Evolutionary conservation across 257 asterid species (phyloP).

Genomic region (Pogostemon cablin): DNA sequence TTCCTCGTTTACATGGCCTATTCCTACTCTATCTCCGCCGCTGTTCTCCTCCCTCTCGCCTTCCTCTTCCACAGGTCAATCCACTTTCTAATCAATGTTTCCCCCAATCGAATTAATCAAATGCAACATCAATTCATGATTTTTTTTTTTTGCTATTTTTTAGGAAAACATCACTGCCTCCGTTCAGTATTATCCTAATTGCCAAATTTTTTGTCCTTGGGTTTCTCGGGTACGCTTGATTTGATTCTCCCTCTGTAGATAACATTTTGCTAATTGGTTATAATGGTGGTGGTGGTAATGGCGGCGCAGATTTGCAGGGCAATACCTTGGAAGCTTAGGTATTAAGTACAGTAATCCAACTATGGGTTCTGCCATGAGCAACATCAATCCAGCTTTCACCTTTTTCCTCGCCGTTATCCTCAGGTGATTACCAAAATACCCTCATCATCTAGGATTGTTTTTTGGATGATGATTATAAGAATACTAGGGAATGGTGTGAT

Average conservation of each 20-base stretch:
- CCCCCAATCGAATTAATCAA: not conserved
- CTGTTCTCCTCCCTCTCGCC: slow-evolving; percentile 38
- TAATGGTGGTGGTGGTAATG: too few relatives aligned
- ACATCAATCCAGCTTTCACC: slow-evolving; percentile 44
- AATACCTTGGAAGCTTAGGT: slow-evolving; percentile 37
- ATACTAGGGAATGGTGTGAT: too few relatives aligned
- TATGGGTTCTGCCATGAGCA: slow-evolving; percentile 51
- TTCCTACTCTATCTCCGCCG: slow-evolving; percentile 39
- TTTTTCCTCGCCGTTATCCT: slow-evolving; percentile 50
- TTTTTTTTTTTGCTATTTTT: slow-evolving; percentile 7
- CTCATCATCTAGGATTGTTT: too few relatives aligned
- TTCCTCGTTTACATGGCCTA: slow-evolving; percentile 43
- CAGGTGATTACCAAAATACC: slow-evolving; percentile 26
- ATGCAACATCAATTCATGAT: not conserved
- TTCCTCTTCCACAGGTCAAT: slow-evolving; percentile 38
- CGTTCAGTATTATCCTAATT: slow-evolving; percentile 26
- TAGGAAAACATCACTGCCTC: slow-evolving; percentile 40
- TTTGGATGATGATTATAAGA: too few relatives aligned
- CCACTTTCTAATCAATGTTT: not conserved
- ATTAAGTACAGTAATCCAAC: slow-evolving; percentile 47
- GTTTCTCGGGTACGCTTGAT: slow-evolving; percentile 37
- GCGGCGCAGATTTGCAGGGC: slow-evolving; percentile 37
- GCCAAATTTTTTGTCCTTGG: slow-evolving; percentile 45
- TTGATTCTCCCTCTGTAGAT: not conserved
- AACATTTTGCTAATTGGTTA: too few relatives aligned